A percentile compares a stretch with the other conserved stretches of the same genome.
These are phyloP conservation scores for Populus nigra DNA, from an alignment of 345 rosid species.

Conservation along the genomic window DNA sequence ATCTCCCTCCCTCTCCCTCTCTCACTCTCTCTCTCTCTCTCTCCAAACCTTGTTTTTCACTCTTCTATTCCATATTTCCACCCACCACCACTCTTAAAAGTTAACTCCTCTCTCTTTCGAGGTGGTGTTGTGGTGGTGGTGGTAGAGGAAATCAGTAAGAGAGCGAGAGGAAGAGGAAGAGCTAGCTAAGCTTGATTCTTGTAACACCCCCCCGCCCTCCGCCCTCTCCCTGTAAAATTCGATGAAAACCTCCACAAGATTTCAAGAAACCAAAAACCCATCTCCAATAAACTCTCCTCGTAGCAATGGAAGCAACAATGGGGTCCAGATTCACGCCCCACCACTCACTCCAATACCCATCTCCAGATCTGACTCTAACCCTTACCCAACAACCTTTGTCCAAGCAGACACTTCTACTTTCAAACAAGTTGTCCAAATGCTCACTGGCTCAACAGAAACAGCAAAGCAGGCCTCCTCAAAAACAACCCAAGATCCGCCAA, in stretches of 20 bases:
- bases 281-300: constrained; percentile 56
- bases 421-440: constrained; percentile 96
- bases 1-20: too few species aligned
- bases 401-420: constrained; percentile 72
- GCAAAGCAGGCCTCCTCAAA: constrained; percentile 57
- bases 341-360: constrained; percentile 51
- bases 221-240: neutral
- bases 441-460: constrained; percentile 72
- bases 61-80: constrained; percentile 17
- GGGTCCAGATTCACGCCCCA: constrained; percentile 40
- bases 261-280: constrained; percentile 47
- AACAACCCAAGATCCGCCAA: constrained; percentile 18
- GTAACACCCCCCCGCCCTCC: neutral
- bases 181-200: neutral
- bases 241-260: constrained; percentile 57
- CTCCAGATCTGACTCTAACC: constrained; percentile 89
- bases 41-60: constrained; percentile 40
- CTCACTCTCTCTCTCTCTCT: neutral
- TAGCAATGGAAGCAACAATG: constrained; percentile 34
- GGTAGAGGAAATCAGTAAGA: neutral
- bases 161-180: neutral
- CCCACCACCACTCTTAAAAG: neutral
- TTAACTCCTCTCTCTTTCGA: constrained; percentile 2
- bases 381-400: constrained; percentile 93
- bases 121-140: neutral